Percentiles rank a stretch among this genome's conserved stretches.
Evolutionary conservation across 148 eudicot genomes (phyloP).

Genomic region (Persicaria tinctoria): DNA sequence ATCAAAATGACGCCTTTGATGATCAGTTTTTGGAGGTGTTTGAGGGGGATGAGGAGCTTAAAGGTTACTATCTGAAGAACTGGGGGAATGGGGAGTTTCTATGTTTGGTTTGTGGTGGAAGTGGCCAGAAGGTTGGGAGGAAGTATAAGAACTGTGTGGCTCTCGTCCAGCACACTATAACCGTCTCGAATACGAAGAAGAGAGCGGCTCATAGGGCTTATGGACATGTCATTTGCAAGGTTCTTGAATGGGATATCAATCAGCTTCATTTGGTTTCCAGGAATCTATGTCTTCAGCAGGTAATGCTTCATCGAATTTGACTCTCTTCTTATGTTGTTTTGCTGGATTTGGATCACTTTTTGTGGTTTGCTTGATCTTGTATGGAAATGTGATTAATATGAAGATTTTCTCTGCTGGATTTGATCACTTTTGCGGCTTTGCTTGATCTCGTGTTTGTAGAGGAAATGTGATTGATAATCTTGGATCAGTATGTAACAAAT

Average conservation of each 20-base stretch:
- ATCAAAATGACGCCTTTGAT: conserved; percentile 17
- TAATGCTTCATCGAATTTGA: neutral
- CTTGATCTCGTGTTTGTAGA: neutral
- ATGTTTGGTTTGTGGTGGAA: conserved; percentile 72
- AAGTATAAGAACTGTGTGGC: conserved; percentile 60
- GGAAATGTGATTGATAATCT: neutral
- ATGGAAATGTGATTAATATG: neutral
- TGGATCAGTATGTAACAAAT: neutral
- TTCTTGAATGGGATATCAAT: conserved; percentile 85
- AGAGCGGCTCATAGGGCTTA: conserved; percentile 63
- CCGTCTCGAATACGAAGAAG: conserved; percentile 58
- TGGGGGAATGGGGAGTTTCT: conserved; percentile 53
- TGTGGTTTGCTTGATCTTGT: neutral
- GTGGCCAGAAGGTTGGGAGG: conserved; percentile 40
- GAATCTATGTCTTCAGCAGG: conserved; percentile 4
- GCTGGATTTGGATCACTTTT: neutral
- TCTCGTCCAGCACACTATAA: conserved; percentile 64
- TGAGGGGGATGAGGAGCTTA: conserved; percentile 48
- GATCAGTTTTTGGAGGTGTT: conserved; percentile 47
- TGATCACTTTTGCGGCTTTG: no score
- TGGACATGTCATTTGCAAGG: conserved; percentile 61
- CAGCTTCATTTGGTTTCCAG: conserved; percentile 31
- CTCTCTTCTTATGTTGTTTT: neutral
- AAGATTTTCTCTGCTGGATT: no score
- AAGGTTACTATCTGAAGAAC: conserved; percentile 48